A percentile compares a stretch with the other conserved stretches of the same genome.
Evolutionary conservation across 805 yeast species (phyloP).

Genomic region (Blastobotrys terrestris): DNA sequence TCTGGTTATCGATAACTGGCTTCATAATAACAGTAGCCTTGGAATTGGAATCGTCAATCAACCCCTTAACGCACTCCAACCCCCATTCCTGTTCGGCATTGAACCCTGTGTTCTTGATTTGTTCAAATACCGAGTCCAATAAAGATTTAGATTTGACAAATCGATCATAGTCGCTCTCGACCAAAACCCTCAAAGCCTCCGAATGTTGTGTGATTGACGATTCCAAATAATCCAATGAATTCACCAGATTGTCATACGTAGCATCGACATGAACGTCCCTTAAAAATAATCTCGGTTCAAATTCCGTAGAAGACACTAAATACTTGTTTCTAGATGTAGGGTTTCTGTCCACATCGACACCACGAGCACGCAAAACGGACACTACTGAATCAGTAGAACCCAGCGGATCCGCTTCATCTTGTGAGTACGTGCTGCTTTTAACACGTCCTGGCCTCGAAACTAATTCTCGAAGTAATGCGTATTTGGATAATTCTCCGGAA

Average conservation of each 20-base stretch:
- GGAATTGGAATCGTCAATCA: constrained; percentile 44
- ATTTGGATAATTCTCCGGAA: constrained; percentile 15
- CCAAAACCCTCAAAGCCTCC: constrained; percentile 43
- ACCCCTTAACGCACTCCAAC: constrained; percentile 30
- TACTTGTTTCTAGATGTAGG: constrained; percentile 36
- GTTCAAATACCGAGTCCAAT: constrained; percentile 53
- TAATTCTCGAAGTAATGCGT: constrained; percentile 17
- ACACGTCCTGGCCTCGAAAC: constrained; percentile 1
- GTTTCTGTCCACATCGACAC: constrained; percentile 34
- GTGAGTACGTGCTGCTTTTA: neutral
- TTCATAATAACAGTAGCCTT: constrained; percentile 49
- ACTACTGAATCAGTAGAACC: constrained; percentile 45
- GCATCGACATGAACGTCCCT: constrained; percentile 51
- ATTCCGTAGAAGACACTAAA: constrained; percentile 51
- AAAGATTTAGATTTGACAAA: constrained; percentile 61
- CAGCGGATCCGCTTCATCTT: constrained; percentile 49
- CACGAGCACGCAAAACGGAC: constrained; percentile 37
- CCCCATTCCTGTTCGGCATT: constrained; percentile 28
- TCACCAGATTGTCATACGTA: constrained; percentile 43
- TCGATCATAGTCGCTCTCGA: constrained; percentile 54
- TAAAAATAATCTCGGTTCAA: constrained; percentile 52
- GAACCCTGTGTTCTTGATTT: constrained; percentile 40
- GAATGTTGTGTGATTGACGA: constrained; percentile 44
- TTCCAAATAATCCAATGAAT: constrained; percentile 46
- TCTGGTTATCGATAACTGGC: constrained; percentile 50